Conservation (phyloP, 306 rosid genomes). For the Rubus idaeus region DNA sequence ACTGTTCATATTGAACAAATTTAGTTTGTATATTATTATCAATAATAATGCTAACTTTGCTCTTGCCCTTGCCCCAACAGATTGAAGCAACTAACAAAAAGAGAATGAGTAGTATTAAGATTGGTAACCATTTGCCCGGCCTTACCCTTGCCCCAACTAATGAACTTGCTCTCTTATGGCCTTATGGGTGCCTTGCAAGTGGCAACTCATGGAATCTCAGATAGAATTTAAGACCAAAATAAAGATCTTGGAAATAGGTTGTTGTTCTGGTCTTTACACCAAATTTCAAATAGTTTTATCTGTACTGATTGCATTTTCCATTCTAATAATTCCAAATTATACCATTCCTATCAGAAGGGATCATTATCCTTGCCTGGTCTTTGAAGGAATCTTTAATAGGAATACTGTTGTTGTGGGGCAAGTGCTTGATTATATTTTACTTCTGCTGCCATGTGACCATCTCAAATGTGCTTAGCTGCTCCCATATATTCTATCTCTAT, state of each 20-base stretch:
- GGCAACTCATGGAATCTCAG: constrained; percentile 20
- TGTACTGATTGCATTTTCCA: constrained; percentile 11
- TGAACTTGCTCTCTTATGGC: not conserved
- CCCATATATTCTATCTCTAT: constrained; percentile 17
- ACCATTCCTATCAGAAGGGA: constrained; percentile 34
- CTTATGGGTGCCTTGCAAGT: constrained; percentile 9
- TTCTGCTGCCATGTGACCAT: constrained; percentile 47
- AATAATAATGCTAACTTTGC: no score
- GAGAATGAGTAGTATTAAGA: no score
- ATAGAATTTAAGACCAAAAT: not conserved
- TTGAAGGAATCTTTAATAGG: constrained; percentile 46
- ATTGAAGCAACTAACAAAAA: no score
- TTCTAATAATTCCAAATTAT: constrained; percentile 31
- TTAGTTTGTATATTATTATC: no score
- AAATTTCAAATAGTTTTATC: constrained; percentile 1
- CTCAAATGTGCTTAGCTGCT: constrained; percentile 28
- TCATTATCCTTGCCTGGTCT: constrained; percentile 39
- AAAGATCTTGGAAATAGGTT: not conserved
- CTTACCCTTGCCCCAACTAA: no score
- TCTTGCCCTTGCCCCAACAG: no score
- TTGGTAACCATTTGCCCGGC: no score
- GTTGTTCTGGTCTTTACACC: constrained; percentile 40
- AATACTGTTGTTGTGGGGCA: constrained; percentile 36
- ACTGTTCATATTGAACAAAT: no score
- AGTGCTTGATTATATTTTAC: constrained; percentile 29